Percentiles rank a stretch among this genome's conserved stretches.
These are phyloP conservation scores for Thalia dealbata DNA, from an alignment of 176 grass and related monocot species.

Conservation along the genomic window DNA sequence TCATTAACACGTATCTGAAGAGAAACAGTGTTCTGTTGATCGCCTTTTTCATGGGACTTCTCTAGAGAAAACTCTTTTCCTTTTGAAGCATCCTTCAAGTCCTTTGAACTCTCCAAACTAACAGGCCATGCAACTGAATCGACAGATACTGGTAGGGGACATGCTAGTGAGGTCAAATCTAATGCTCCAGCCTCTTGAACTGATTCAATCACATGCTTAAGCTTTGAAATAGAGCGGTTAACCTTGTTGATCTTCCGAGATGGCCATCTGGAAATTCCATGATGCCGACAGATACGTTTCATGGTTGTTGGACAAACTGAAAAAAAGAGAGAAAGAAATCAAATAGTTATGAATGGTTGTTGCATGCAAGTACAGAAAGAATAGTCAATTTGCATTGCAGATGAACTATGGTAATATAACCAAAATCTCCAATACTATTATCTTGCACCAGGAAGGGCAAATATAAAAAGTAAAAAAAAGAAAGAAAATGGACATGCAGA, in stretches of 20 bases:
- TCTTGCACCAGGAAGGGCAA: neutral
- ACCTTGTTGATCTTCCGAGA: constrained; percentile 28
- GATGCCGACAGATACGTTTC: constrained; percentile 21
- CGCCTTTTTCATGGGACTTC: neutral
- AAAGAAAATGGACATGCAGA: neutral
- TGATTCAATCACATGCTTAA: constrained; percentile 24
- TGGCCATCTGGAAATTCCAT: constrained; percentile 28
- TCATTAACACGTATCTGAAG: neutral
- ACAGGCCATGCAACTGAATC: constrained; percentile 9
- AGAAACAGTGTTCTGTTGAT: neutral
- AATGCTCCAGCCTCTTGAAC: constrained; percentile 11
- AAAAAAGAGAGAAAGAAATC: neutral
- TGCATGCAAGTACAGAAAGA: neutral
- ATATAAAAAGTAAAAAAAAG: neutral
- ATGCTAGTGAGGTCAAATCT: constrained; percentile 13
- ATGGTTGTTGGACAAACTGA: constrained; percentile 28
- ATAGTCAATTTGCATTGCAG: neutral
- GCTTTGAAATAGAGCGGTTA: constrained; percentile 23
- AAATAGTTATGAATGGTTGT: neutral
- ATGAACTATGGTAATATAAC: neutral
- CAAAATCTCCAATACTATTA: neutral
- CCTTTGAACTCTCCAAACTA: neutral
- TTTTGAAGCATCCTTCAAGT: neutral
- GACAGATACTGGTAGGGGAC: constrained; percentile 13
- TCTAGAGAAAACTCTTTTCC: neutral